Evolutionary conservation across 139 green algal species (phyloP).

Genomic region (Mesotaenium endlicherianum): DNA sequence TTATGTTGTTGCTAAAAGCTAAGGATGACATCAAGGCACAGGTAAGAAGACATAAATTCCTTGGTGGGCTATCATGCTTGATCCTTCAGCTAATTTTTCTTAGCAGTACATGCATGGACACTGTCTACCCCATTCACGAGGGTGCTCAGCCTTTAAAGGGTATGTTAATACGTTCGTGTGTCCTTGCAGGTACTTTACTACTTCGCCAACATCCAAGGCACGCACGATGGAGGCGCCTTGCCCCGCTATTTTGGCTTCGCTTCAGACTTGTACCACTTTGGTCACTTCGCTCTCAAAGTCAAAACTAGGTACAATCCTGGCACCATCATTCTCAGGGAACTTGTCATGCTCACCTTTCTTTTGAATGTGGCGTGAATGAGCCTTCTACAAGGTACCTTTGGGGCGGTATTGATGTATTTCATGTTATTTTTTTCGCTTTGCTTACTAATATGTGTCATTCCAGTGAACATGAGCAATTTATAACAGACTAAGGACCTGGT

Average conservation of each 20-base stretch:
- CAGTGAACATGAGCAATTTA: too few relatives aligned
- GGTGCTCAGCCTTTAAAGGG: not conserved
- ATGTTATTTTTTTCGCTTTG: too few relatives aligned
- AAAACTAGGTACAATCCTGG: conserved; percentile 25
- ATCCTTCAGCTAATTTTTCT: not conserved
- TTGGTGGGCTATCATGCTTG: not conserved
- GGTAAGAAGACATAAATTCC: not conserved
- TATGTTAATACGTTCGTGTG: not conserved
- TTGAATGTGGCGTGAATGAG: too few relatives aligned
- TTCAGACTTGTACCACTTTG: conserved; percentile 29
- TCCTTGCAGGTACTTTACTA: conserved; percentile 23
- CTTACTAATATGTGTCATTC: too few relatives aligned
- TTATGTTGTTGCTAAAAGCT: not conserved
- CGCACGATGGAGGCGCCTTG: not conserved
- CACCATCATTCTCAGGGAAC: too few relatives aligned
- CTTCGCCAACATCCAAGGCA: conserved; percentile 20
- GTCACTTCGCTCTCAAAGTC: conserved; percentile 37
- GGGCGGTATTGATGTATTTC: too few relatives aligned
- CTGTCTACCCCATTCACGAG: not conserved
- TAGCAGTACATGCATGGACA: not conserved
- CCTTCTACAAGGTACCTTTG: too few relatives aligned
- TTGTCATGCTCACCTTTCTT: too few relatives aligned
- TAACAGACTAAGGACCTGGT: too few relatives aligned
- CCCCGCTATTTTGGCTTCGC: conserved; percentile 43
- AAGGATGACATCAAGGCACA: not conserved